Base-by-base conservation (phyloP, 495 filamentous ascomycete species). In the Podospora australis region DNA sequence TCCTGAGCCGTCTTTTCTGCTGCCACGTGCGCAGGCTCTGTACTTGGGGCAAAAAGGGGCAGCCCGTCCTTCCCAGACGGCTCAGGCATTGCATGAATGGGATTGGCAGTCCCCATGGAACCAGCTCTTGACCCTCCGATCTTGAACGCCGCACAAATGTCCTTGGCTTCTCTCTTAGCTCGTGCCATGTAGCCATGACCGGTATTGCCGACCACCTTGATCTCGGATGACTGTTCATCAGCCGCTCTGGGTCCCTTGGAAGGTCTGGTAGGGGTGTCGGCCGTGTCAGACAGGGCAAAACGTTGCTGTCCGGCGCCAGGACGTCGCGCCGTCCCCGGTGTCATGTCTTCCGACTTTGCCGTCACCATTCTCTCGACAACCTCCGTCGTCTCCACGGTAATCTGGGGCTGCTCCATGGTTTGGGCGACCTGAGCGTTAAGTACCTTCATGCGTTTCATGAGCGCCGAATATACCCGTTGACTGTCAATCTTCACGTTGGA, bases 381-480 rank as follows among this genome's bases (percentile, higher is more conserved):
- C 6, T 20, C 43, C 14, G 38, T 16, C 28, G 17, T 9, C 17
- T 19, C 17, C 19, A 16, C n/a, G 32, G 6, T 36, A n/a, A n/a
- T n/a, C n/a, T 45, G 42, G 3, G 25, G n/a, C 22, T 39, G 17
- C 21, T 48, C 44, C 6, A 14, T 10, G 3, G 7, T 16, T 29
- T 40, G 38, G 2, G 39, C 23, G 10, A 28, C 9, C 7, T 49
- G 9, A 6, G 2, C 20, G 14, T 70, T 35, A 11, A 51, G 49
- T 1, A 39, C 66, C 24, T 73, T 69, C 39, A 87, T 75, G 22
- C 79, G 78, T 53, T 79, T 82, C 75, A 88, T 82, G 52, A 90
- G 67, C 0, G 86, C 87, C 2, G 82, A 82, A 55, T 86, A 90
- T 25, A 90, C 68, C 23, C 83, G 77, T 20, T 83, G 75, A 43